Evolutionary conservation across 2,329 filamentous ascomycete species (phyloP), one percentile per base, ranked within the genome.

Genomic region (Penicillium sp.): DNA sequence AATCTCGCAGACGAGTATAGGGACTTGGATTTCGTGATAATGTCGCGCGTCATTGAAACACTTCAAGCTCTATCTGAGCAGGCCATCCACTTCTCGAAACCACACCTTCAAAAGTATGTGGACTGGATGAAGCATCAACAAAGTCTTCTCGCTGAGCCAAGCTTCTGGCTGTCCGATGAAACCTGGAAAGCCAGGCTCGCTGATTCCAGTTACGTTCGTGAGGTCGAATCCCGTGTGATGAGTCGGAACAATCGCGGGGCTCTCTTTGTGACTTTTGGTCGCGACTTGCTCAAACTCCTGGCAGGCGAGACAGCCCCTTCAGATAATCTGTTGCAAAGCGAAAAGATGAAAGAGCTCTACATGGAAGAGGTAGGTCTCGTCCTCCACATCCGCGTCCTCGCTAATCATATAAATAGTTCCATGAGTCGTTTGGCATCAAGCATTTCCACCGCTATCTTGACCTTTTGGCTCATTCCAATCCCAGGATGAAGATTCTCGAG

Each of bases 401-500:
- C 45, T 48, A 21, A 48, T 5, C 29, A 9, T 40, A 27, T 4
- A 8, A 16, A 27, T 31, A 48, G 45, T 9, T 48, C 34, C 21
- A 18, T 1, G 22, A 39, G 13, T 48, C 45, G 4, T 22, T 18
- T 8, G 22, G 22, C 4, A 14, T 40, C n/a, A 48, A 16, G 7
- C 45, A 40, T 3, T 31, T 16, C n/a, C n/a, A n/a, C 6, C 16
- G 13, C 6, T 48, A 40, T n/a, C 34, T 40, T 5, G 53, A 58
- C 18, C 34, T 57, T 9, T 22, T 62, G 9, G 31, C 41, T 7
- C 58, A 61, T 38, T 16, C 38, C 1, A 59, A 61, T 11, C 49
- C 58, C 1, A 46, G 32, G 6, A 51, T 58, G 47, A 50, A 52
- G n/a, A 44, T 62, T 6, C 16, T 62, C 3, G 58, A 58, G 32